Conservation (phyloP, 2,329 filamentous ascomycete genomes). For the Trichoderma sp. region DNA sequence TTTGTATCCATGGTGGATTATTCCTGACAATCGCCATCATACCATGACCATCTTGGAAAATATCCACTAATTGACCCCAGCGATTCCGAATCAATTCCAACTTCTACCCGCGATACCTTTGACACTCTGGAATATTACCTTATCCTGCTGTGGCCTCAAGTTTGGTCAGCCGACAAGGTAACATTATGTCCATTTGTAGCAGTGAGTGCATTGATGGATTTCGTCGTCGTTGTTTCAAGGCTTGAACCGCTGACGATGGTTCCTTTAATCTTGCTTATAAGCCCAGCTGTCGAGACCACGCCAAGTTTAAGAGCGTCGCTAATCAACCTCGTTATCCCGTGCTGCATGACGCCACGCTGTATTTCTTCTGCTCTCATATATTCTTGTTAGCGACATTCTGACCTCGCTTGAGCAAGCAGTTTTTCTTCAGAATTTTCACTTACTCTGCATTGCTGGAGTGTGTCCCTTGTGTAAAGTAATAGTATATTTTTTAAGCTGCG, state of each 20-base stretch:
- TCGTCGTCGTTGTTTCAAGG: constrained; percentile 10
- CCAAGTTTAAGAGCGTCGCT: constrained; percentile 25
- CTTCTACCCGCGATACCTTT: not conserved
- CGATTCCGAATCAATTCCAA: not conserved
- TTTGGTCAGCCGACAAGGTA: constrained; percentile 1
- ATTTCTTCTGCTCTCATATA: constrained; percentile 3
- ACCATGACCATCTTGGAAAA: not conserved
- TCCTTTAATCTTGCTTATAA: constrained; percentile 22
- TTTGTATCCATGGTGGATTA: not conserved
- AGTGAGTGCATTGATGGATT: constrained; percentile 15
- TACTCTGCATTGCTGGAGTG: constrained; percentile 26
- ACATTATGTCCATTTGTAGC: not conserved
- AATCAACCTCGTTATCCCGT: constrained; percentile 22
- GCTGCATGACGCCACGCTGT: constrained; percentile 25
- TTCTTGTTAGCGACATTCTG: not conserved
- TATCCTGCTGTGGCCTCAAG: not conserved
- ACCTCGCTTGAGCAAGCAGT: not conserved
- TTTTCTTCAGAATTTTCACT: not conserved
- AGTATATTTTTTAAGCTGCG: constrained; percentile 8
- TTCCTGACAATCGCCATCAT: not conserved
- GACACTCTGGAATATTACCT: not conserved
- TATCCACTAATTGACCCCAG: not conserved
- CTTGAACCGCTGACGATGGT: constrained; percentile 23
- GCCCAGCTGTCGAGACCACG: constrained; percentile 26
- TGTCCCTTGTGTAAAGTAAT: constrained; percentile 23